Evolutionary conservation across 2,329 filamentous ascomycete genomes (phyloP), one percentile per base, ranked within the genome.

Genomic region (Neophaeococcomyces mojaviensis): DNA sequence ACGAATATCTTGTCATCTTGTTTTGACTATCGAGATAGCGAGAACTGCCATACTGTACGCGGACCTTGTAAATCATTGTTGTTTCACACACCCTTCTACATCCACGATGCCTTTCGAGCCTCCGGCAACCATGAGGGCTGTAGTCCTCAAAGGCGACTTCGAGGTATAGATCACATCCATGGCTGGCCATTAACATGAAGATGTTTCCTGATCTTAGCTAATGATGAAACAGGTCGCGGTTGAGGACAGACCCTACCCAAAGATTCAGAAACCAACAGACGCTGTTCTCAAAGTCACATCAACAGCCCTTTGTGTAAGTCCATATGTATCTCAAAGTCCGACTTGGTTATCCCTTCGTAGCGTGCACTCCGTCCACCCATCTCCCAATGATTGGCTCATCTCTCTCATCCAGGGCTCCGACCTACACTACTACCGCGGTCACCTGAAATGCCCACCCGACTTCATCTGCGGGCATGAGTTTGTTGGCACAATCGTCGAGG

Each of bases 381-480:
- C 20, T 10, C 20, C n/a, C 32, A 26, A 31, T 5, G 9, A 12
- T 24, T 26, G 15, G 34, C 18, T 12, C 19, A n/a, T 13, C 22
- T 33, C 16, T 65, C 68, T 69, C 10, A 73, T 73, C 49, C 76
- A 75, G 57, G 74, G 74, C 20, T 72, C 70, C 0, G 76, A 79
- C 54, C 60, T 79, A 12, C 76, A 80, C 55, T 78, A 78, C 52
- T 61, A 68, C 49, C 71, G 74, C 47, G 76, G 76, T n/a, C 67
- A 78, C 52, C 65, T 74, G 0, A 73, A 68, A 2, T 69, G 67
- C 38, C 51, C 65, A 4, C 61, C 65, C 0, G 72, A 73, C 13
- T 66, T 66, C 2, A 64, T 76, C 3, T 64, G 78, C 1, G 75
- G 76, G n/a, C 74, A 78, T 49, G 74, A 78, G 53, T 74, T 73